These are phyloP conservation scores for Lecanoromycetidae sp. DNA, from an alignment of 2,329 filamentous ascomycete species.

Conservation along the genomic window DNA sequence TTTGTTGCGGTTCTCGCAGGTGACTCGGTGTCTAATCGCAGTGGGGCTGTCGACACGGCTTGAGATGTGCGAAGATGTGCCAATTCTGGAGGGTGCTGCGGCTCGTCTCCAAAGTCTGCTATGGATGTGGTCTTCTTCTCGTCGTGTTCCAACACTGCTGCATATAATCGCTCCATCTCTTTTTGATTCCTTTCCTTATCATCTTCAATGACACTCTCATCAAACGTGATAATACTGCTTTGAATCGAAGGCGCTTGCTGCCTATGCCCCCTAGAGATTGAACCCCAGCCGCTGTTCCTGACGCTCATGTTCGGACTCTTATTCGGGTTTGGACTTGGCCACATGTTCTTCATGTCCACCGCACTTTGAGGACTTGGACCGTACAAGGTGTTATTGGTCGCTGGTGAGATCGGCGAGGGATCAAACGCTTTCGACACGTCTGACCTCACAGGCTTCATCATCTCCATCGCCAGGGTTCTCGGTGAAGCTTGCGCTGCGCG, in stretches of 20 bases:
- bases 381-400: constrained; percentile 16
- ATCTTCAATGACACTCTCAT: constrained; percentile 60
- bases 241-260: constrained; percentile 35
- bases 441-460: constrained; percentile 36
- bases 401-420: constrained; percentile 24
- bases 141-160: constrained; percentile 83
- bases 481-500: constrained; percentile 40
- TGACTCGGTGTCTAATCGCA: constrained; percentile 19
- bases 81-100: constrained; percentile 24
- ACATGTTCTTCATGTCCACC: constrained; percentile 19
- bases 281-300: constrained; percentile 30
- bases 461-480: constrained; percentile 42
- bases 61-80: constrained; percentile 21
- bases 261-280: constrained; percentile 24
- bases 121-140: constrained; percentile 28
- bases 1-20: constrained; percentile 14
- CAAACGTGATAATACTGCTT: constrained; percentile 59
- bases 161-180: constrained; percentile 84
- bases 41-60: constrained; percentile 12
- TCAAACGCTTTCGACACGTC: constrained; percentile 18
- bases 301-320: constrained; percentile 11
- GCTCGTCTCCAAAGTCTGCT: constrained; percentile 7
- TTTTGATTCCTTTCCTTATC: constrained; percentile 65
- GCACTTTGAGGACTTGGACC: constrained; percentile 17
- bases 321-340: constrained; percentile 19